These are phyloP conservation scores for Fragilariopsis cylindrus DNA, from an alignment of 108 stramenopile genomes.

Conservation along the genomic window DNA sequence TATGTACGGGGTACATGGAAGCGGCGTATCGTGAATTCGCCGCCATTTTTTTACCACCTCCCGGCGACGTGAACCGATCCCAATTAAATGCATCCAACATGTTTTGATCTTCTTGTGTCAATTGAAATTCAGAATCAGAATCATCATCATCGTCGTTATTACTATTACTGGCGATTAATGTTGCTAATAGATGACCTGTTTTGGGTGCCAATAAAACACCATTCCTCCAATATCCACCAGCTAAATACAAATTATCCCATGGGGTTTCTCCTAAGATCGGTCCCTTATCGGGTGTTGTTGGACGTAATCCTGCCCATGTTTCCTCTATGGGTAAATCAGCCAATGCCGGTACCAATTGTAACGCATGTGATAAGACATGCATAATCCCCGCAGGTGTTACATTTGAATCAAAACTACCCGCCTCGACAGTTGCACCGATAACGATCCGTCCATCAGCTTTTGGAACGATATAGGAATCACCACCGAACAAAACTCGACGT, in stretches of 20 bases:
- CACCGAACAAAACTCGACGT: conserved; percentile 83
- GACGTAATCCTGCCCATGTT: conserved; percentile 92
- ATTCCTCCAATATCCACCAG: conserved; percentile 96
- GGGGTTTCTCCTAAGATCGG: conserved; percentile 87
- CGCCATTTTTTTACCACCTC: conserved; percentile 57
- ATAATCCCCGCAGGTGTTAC: conserved; percentile 83
- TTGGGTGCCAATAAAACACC: conserved; percentile 92
- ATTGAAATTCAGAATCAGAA: conserved; percentile 11
- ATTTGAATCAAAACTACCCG: conserved; percentile 70
- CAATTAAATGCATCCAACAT: conserved; percentile 73
- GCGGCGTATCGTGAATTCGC: conserved; percentile 81
- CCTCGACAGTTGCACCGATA: conserved; percentile 91
- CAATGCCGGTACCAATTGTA: conserved; percentile 76
- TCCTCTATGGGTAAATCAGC: conserved; percentile 83
- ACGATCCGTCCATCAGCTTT: conserved; percentile 91
- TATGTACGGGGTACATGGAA: conserved; percentile 77
- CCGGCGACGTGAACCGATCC: conserved; percentile 76
- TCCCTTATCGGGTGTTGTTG: conserved; percentile 90
- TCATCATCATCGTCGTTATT: conserved; percentile 12
- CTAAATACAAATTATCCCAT: conserved; percentile 84
- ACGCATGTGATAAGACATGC: conserved; percentile 68
- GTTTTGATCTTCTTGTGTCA: conserved; percentile 44
- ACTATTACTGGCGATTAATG: conserved; percentile 48
- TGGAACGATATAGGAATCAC: conserved; percentile 94
- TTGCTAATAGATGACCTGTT: conserved; percentile 67